Evolutionary conservation across 441 rosid species (phyloP).

Genomic region (Eutrema salsugineum): DNA sequence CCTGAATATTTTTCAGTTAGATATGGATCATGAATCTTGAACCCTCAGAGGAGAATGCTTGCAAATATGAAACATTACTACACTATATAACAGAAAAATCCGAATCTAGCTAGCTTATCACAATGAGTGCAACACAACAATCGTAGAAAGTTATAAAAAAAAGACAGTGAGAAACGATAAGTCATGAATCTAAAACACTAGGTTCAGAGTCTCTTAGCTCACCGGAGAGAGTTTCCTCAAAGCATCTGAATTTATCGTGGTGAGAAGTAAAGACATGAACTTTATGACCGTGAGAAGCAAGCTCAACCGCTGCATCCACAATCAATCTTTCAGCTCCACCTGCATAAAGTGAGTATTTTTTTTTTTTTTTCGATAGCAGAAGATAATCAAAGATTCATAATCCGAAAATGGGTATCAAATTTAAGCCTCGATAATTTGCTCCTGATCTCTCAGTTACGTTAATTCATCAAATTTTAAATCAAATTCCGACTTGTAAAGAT

Average conservation of each 20-base stretch:
- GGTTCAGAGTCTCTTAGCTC: not conserved
- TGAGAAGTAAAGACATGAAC: not conserved
- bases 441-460: too few relatives aligned
- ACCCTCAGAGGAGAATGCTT: not conserved
- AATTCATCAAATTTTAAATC: too few relatives aligned
- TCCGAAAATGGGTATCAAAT: too few relatives aligned
- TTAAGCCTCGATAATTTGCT: too few relatives aligned
- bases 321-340: not conserved
- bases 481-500: too few relatives aligned
- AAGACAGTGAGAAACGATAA: too few relatives aligned
- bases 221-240: not conserved
- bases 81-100: not conserved
- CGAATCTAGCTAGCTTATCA: not conserved
- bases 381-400: too few relatives aligned
- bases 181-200: not conserved
- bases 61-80: not conserved
- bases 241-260: not conserved
- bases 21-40: not conserved
- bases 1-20: not conserved
- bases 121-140: not conserved
- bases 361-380: too few relatives aligned
- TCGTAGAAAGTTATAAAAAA: not conserved
- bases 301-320: not conserved
- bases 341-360: not conserved
- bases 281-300: not conserved